These are phyloP conservation scores for Ceriops zippeliana DNA, from an alignment of 345 rosid species.

Conservation along the genomic window DNA sequence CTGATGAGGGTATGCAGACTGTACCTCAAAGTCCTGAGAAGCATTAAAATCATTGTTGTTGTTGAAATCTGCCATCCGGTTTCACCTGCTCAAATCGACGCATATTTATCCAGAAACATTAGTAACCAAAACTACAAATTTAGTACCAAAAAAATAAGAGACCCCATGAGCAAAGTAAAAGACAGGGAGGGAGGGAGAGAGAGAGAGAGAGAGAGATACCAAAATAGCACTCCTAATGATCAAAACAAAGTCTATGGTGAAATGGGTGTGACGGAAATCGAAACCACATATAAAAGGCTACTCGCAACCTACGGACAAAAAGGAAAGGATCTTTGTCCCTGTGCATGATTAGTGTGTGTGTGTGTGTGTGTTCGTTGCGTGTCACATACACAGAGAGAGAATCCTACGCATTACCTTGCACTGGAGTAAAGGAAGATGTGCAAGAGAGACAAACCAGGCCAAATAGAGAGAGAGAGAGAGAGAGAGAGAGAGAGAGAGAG, in stretches of 20 bases:
- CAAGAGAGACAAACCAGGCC: constrained; percentile 1
- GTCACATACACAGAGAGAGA: constrained; percentile 3
- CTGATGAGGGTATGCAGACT: neutral
- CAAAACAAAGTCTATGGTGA: no score
- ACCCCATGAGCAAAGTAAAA: neutral
- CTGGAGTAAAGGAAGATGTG: constrained; percentile 32
- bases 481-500: neutral
- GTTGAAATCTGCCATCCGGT: constrained; percentile 48
- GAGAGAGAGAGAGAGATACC: no score
- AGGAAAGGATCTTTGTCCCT: no score
- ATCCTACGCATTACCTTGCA: constrained; percentile 35
- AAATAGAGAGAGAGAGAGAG: neutral
- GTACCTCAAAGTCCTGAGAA: constrained; percentile 46
- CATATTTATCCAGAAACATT: neutral
- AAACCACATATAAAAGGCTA: no score
- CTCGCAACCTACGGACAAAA: no score
- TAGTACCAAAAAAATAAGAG: neutral
- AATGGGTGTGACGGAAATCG: no score
- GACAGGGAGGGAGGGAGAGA: no score
- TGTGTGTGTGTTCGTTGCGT: neutral
- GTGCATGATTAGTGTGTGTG: no score
- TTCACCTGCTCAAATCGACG: constrained; percentile 10
- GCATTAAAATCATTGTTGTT: constrained; percentile 34
- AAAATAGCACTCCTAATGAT: no score
- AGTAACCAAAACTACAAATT: neutral